Conservation (phyloP, 106 monocot genomes). For the Alisma plantagoaquatica region DNA sequence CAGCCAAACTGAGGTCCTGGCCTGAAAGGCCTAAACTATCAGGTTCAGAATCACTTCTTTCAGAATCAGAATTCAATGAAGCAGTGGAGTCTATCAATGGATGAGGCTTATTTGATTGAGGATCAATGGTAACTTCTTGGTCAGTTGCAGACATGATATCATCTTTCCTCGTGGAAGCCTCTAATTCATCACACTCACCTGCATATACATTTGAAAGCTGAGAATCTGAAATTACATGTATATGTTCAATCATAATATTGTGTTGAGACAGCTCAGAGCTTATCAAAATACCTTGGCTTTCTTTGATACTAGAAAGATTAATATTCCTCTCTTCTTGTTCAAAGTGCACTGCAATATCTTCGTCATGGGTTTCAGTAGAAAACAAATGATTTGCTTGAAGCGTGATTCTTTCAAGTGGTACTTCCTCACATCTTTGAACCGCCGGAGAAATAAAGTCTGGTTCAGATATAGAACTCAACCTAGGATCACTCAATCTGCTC, state of each 20-base stretch:
- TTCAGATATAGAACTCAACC: slow-evolving; percentile 1
- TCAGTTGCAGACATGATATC: too few species aligned
- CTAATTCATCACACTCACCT: not conserved
- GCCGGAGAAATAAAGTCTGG: slow-evolving; percentile 3
- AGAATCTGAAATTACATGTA: slow-evolving; percentile 10
- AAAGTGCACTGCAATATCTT: not conserved
- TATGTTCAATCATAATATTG: too few species aligned
- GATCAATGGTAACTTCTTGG: too few species aligned
- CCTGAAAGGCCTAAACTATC: too few species aligned
- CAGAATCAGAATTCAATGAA: not conserved
- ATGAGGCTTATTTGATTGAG: too few species aligned
- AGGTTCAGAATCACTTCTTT: not conserved
- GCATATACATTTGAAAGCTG: not conserved
- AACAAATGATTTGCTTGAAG: not conserved
- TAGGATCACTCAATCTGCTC: slow-evolving; percentile 11
- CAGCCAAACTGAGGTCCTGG: too few species aligned
- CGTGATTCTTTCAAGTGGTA: not conserved
- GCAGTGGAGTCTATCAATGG: not conserved
- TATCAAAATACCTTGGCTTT: not conserved
- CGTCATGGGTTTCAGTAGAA: not conserved
- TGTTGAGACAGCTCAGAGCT: not conserved
- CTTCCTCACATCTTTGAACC: not conserved
- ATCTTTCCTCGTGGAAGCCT: not conserved
- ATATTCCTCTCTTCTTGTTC: slow-evolving; percentile 2
- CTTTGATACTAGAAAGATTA: not conserved